A percentile compares a stretch with the other conserved stretches of the same genome.
Conservation (phyloP, 1,284 basidiomycete genomes). For the Phlebopus sp. region DNA sequence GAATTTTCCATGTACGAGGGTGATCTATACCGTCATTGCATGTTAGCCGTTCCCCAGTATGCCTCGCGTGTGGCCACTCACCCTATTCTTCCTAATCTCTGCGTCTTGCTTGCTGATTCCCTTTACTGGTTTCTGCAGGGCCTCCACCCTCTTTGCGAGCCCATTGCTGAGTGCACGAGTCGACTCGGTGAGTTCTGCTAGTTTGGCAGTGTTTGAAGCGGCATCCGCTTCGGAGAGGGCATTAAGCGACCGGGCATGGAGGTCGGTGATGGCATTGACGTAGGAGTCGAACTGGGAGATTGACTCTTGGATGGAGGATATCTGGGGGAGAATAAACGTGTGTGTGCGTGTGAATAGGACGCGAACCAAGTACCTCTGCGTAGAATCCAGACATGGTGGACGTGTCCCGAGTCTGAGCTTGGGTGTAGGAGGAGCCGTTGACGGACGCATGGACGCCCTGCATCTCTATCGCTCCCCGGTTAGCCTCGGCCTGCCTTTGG, state of each 20-base stretch:
- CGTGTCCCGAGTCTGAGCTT: slow-evolving; percentile 12
- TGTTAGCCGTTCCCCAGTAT: background rate
- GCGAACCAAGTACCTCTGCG: slow-evolving; percentile 24
- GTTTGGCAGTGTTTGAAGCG: slow-evolving; percentile 44
- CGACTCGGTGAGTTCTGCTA: slow-evolving; percentile 58
- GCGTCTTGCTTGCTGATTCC: slow-evolving; percentile 44
- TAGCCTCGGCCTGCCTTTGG: slow-evolving; percentile 25
- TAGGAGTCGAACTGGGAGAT: slow-evolving; percentile 56
- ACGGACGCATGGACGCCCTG: slow-evolving; percentile 18
- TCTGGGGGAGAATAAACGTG: slow-evolving; percentile 31
- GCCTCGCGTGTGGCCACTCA: slow-evolving; percentile 38
- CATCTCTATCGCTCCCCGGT: slow-evolving; percentile 28
- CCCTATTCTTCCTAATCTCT: slow-evolving; percentile 70
- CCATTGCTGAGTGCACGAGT: slow-evolving; percentile 61
- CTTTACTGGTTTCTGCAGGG: slow-evolving; percentile 41
- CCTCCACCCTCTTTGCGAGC: slow-evolving; percentile 66
- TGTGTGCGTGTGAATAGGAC: background rate
- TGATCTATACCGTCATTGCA: slow-evolving; percentile 38
- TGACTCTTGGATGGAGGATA: slow-evolving; percentile 54
- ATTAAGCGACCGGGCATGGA: slow-evolving; percentile 60
- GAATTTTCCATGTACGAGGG: slow-evolving; percentile 59
- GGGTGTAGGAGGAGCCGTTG: slow-evolving; percentile 7
- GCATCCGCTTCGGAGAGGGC: slow-evolving; percentile 49
- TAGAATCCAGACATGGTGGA: slow-evolving; percentile 31
- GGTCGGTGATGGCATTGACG: slow-evolving; percentile 53